These are phyloP conservation scores for Penicillium pulvis DNA, from an alignment of 495 filamentous ascomycete species.

Conservation along the genomic window DNA sequence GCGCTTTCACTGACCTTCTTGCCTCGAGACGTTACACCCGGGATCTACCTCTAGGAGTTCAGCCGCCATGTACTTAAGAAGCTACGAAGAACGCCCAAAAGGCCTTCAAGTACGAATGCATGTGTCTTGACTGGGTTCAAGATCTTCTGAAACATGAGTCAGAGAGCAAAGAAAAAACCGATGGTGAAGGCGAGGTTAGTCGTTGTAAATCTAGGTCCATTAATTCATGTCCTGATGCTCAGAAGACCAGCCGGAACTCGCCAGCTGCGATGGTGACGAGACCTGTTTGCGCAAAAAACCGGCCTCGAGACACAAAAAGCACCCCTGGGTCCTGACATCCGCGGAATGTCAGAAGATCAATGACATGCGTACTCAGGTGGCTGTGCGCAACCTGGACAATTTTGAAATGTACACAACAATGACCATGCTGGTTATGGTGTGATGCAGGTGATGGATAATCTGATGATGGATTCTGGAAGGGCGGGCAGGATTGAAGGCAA, in stretches of 20 bases:
- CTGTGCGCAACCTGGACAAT: conserved; percentile 27
- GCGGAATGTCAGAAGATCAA: not conserved
- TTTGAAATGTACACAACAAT: conserved; percentile 45
- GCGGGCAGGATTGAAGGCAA: conserved; percentile 20
- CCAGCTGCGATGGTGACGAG: not conserved
- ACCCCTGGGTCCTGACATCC: not conserved
- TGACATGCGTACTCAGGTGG: not conserved
- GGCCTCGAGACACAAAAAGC: not conserved
- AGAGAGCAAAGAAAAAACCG: not conserved
- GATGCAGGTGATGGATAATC: conserved; percentile 43
- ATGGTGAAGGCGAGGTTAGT: not conserved
- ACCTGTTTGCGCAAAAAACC: not conserved
- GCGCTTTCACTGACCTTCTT: not conserved
- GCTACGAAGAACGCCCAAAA: not conserved
- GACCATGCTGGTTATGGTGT: conserved; percentile 41
- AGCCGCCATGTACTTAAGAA: not conserved
- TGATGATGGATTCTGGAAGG: conserved; percentile 39
- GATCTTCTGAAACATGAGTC: not conserved
- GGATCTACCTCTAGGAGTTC: not conserved
- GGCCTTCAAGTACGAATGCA: not conserved
- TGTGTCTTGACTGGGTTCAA: not conserved
- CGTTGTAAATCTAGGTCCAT: not conserved
- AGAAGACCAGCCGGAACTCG: not conserved
- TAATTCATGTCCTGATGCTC: not conserved
- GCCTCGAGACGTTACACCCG: not conserved